phyloP scores from a whole-genome alignment of 192 early-diverging fungal genomes.

The Rhizophagus prolifer region DNA sequence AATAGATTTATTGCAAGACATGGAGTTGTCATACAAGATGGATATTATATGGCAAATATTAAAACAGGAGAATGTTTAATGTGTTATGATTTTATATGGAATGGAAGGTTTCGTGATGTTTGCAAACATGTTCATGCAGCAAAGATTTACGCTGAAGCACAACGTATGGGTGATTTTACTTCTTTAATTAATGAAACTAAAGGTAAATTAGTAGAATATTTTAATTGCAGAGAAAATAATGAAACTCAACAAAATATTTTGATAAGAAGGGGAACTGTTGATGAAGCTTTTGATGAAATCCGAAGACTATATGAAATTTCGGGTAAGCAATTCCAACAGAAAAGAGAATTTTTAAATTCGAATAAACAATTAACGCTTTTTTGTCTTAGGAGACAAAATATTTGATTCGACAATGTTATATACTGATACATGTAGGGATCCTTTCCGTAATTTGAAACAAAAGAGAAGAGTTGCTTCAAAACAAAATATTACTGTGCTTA shows the following conservation, averaged over 20 bases:
- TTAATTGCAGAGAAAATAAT: background rate
- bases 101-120: conserved; percentile 8
- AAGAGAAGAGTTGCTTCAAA: background rate
- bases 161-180: conserved; percentile 1
- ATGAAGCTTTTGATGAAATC: background rate
- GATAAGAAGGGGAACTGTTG: background rate
- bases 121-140: conserved; percentile 10
- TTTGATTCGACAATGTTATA: background rate
- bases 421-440: conserved; percentile 6
- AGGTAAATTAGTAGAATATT: conserved; percentile 8
- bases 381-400: conserved; percentile 7
- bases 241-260: background rate
- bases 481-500: background rate
- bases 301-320: background rate
- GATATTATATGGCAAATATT: conserved; percentile 2
- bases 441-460: conserved; percentile 10
- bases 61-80: conserved; percentile 13
- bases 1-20: conserved; percentile 6
- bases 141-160: background rate
- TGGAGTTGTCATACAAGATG: background rate
- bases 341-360: background rate
- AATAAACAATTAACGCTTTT: background rate
- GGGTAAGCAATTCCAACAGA: background rate
- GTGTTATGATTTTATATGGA: conserved; percentile 13
- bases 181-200: conserved; percentile 11